A percentile compares a stretch with the other conserved stretches of the same genome.
phyloP scores from a whole-genome alignment of 1,284 basidiomycete genomes.

The Irpex lacteus region DNA sequence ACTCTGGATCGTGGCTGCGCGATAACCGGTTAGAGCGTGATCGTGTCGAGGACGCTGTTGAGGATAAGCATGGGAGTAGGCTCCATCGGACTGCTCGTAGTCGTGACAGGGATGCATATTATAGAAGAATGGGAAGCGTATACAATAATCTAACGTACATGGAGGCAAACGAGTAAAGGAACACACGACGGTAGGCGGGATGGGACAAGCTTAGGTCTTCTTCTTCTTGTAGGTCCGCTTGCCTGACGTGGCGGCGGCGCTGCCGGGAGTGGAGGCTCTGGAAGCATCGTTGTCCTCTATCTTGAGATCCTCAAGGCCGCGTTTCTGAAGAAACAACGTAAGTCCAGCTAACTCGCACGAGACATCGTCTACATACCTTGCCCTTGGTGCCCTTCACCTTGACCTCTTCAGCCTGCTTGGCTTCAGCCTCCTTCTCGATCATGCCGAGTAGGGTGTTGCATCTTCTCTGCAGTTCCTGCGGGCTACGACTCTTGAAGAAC shows the following conservation, averaged over 20 bases:
- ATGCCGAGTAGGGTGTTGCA: slow-evolving; percentile 89
- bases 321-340: slow-evolving; percentile 44
- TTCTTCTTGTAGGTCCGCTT: slow-evolving; percentile 43
- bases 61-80: no score
- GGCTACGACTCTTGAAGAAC: slow-evolving; percentile 97
- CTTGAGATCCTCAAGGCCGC: slow-evolving; percentile 62
- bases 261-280: slow-evolving; percentile 55
- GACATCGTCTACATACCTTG: slow-evolving; percentile 41
- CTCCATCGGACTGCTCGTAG: neutral
- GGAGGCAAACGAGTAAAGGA: neutral
- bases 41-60: no score
- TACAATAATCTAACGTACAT: slow-evolving; percentile 1
- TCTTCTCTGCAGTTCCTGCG: slow-evolving; percentile 86
- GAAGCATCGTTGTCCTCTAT: slow-evolving; percentile 56
- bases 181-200: neutral
- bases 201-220: slow-evolving; percentile 22
- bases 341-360: neutral
- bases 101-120: neutral
- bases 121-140: neutral
- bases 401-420: slow-evolving; percentile 60
- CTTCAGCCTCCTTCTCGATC: slow-evolving; percentile 89
- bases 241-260: slow-evolving; percentile 32
- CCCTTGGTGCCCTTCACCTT: slow-evolving; percentile 59
- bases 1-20: no score
- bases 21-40: no score